Percentiles rank a stretch among this genome's conserved stretches.
These are phyloP conservation scores for Paracoccidioides lutzii DNA, from an alignment of 2,329 filamentous ascomycete genomes.

Conservation along the genomic window DNA sequence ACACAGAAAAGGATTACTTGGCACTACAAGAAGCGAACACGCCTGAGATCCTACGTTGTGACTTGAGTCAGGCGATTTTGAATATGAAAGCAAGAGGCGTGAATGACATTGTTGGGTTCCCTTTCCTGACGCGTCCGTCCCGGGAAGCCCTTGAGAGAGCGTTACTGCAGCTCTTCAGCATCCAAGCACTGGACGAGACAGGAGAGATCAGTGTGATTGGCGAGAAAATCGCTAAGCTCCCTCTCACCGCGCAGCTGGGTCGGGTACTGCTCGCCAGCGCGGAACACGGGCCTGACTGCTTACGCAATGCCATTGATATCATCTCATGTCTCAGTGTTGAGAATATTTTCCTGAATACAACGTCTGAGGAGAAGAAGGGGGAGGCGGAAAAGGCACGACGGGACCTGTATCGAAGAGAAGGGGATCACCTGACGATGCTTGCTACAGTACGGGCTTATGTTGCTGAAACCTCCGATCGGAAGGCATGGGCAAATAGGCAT, in stretches of 20 bases:
- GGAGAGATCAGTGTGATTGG: slow-evolving; percentile 65
- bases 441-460: slow-evolving; percentile 48
- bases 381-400: slow-evolving; percentile 43
- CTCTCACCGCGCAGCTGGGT: slow-evolving; percentile 67
- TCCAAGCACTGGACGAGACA: slow-evolving; percentile 60
- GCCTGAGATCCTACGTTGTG: slow-evolving; percentile 83
- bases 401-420: slow-evolving; percentile 46
- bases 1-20: slow-evolving; percentile 66
- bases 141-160: slow-evolving; percentile 69
- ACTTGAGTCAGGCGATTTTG: slow-evolving; percentile 71
- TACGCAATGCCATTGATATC: slow-evolving; percentile 76
- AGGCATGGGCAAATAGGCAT: slow-evolving; percentile 46
- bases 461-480: slow-evolving; percentile 44
- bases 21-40: slow-evolving; percentile 58
- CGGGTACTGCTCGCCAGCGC: slow-evolving; percentile 72
- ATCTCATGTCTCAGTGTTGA: slow-evolving; percentile 54
- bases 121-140: slow-evolving; percentile 70
- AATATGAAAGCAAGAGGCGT: slow-evolving; percentile 91
- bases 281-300: slow-evolving; percentile 55
- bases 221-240: slow-evolving; percentile 65
- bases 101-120: slow-evolving; percentile 67
- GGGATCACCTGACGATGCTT: slow-evolving; percentile 51
- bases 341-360: slow-evolving; percentile 48
- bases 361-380: slow-evolving; percentile 48
- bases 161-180: slow-evolving; percentile 62